A percentile compares a stretch with the other conserved stretches of the same genome.
phyloP scores from a whole-genome alignment of 768 basidiomycete genomes.

The Leccinum variicolor region DNA sequence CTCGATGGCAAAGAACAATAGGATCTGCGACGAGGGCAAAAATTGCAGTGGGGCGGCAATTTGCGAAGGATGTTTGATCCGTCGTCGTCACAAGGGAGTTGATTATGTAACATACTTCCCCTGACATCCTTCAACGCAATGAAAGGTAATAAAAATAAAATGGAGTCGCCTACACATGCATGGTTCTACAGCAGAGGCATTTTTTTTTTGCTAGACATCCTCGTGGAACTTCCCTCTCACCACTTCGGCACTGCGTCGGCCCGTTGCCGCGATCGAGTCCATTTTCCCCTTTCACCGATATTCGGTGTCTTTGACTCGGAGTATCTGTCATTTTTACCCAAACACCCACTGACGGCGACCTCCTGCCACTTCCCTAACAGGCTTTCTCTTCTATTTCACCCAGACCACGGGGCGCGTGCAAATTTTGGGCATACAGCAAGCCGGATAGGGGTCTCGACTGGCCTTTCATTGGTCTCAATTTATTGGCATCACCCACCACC shows the following conservation, averaged over 20 bases:
- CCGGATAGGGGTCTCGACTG: not conserved
- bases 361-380: not conserved
- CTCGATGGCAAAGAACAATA: constrained; percentile 1
- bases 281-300: not conserved
- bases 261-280: not conserved
- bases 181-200: not conserved
- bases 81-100: not conserved
- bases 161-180: too few relatives aligned
- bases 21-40: not conserved
- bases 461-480: not conserved
- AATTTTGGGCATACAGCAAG: constrained; percentile 6
- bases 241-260: not conserved
- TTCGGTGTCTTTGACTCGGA: not conserved
- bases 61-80: not conserved
- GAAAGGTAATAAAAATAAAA: not conserved
- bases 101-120: constrained; percentile 14
- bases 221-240: not conserved
- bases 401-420: not conserved
- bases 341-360: not conserved
- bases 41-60: not conserved
- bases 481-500: not conserved
- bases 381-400: not conserved
- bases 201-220: not conserved
- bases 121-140: not conserved
- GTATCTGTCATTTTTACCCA: not conserved